These are phyloP conservation scores for Sugiyamaella castrensis DNA, from an alignment of 1,139 yeast genomes.

Conservation along the genomic window DNA sequence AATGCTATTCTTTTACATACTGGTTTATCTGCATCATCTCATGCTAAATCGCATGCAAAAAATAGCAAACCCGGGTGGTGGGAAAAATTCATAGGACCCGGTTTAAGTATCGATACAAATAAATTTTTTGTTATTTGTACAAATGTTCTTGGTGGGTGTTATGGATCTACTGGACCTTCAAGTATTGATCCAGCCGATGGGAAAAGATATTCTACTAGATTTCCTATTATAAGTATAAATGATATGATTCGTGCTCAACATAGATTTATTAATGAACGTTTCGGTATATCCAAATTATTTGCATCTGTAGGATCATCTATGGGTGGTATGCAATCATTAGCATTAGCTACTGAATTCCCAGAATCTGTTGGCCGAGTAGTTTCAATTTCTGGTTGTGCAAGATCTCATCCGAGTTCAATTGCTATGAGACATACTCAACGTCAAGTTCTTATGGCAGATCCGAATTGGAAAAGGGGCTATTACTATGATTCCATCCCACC, in stretches of 20 bases:
- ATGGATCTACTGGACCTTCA: slow-evolving; percentile 93
- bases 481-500: slow-evolving; percentile 81
- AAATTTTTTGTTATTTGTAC: slow-evolving; percentile 83
- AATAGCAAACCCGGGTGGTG: slow-evolving; percentile 89
- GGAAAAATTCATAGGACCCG: slow-evolving; percentile 91
- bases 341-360: slow-evolving; percentile 82
- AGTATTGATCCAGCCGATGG: slow-evolving; percentile 70
- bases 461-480: slow-evolving; percentile 90
- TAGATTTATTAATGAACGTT: slow-evolving; percentile 56
- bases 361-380: slow-evolving; percentile 68
- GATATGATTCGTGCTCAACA: slow-evolving; percentile 93
- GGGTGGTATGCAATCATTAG: slow-evolving; percentile 97
- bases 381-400: slow-evolving; percentile 84
- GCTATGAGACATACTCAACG: slow-evolving; percentile 93
- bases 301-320: slow-evolving; percentile 90
- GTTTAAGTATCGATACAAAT: slow-evolving; percentile 71
- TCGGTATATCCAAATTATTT: slow-evolving; percentile 60
- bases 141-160: slow-evolving; percentile 90
- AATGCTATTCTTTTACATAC: slow-evolving; percentile 83
- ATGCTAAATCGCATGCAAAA: slow-evolving; percentile 78
- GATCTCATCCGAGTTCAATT: slow-evolving; percentile 90
- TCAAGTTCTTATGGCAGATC: slow-evolving; percentile 91
- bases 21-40: slow-evolving; percentile 90
- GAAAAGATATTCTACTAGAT: slow-evolving; percentile 77
- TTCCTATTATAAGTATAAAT: slow-evolving; percentile 79